Evolutionary conservation across 1,284 basidiomycete species (phyloP), one percentile per base, ranked within the genome.

Genomic region (Schizophyllum commune): DNA sequence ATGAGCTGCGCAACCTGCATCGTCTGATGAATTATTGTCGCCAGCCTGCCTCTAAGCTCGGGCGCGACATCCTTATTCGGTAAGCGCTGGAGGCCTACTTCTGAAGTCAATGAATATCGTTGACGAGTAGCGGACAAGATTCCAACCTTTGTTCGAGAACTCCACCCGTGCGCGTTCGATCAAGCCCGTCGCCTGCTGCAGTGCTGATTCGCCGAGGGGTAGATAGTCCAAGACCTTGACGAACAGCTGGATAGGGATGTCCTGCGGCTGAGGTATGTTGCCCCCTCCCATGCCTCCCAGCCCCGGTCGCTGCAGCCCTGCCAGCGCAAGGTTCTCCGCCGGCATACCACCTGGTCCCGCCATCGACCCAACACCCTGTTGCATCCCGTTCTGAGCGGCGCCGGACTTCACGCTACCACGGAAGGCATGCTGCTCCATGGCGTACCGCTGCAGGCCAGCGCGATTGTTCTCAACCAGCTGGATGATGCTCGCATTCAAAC

Each of bases 391-490:
- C 55, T 59, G 64, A 55, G 66, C 59, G n/a, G 58, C 60, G 34
- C 63, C 39, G 39, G 39, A 61, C 56, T 64, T 69, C 53, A 74
- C 62, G 60, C 69, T 67, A 17, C 68, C 69, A 47, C 74, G 74
- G 65, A 83, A 83, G 19, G 68, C 64, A 11, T 71, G 72, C 68
- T 81, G 78, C 53, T 78, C 76, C 58, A 76, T 71, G 1, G 68
- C 67, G 21, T 69, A 71, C 32, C 75, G 72, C 68, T 81, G 79
- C 21, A 86, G 68, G 20, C 72, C 69, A 1, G 76, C 51, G 53
- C 89, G 82, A 68, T 86, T 68, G 4, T 65, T 65, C 64, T 91
- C 89, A 52, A 91, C 79, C 61, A 82, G 76, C 33, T 71, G 62
- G 60, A 91, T 85, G 58, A 83, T 69, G 51, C 76, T 64, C 15